phyloP scores from a whole-genome alignment of 2,329 filamentous ascomycete genomes.

The Acrocalymma vagum region DNA sequence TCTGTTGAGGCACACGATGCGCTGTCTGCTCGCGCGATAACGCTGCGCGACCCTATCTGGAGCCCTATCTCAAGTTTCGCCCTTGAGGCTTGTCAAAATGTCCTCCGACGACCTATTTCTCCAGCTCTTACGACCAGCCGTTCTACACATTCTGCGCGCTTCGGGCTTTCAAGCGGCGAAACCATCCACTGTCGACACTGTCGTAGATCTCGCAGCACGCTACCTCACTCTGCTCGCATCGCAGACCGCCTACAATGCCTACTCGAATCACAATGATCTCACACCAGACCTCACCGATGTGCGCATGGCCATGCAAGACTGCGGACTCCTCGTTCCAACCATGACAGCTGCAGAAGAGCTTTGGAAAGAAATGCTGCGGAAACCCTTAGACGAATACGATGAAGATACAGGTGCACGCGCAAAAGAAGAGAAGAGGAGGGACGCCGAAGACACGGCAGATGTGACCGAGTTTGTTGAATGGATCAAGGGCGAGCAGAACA shows the following conservation, averaged over 20 bases:
- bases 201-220: conserved; percentile 86
- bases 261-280: conserved; percentile 72
- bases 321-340: conserved; percentile 76
- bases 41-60: too few species aligned
- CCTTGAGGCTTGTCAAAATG: too few species aligned
- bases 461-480: conserved; percentile 81
- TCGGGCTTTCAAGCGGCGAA: conserved; percentile 87
- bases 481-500: conserved; percentile 77
- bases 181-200: conserved; percentile 81
- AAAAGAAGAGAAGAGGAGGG: conserved; percentile 54
- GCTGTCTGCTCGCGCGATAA: conserved; percentile 28
- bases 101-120: conserved; percentile 65
- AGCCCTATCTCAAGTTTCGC: conserved; percentile 7
- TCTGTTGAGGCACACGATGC: conserved; percentile 33
- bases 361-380: conserved; percentile 62
- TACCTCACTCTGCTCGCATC: conserved; percentile 81
- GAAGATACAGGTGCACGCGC: conserved; percentile 48
- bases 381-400: conserved; percentile 53
- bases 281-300: conserved; percentile 77
- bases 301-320: conserved; percentile 84
- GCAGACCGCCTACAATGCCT: conserved; percentile 75
- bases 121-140: conserved; percentile 82
- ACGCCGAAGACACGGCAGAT: conserved; percentile 79
- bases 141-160: conserved; percentile 91
- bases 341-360: conserved; percentile 72